phyloP scores from a whole-genome alignment of 306 rosid genomes.

The Rosa multiflora region DNA sequence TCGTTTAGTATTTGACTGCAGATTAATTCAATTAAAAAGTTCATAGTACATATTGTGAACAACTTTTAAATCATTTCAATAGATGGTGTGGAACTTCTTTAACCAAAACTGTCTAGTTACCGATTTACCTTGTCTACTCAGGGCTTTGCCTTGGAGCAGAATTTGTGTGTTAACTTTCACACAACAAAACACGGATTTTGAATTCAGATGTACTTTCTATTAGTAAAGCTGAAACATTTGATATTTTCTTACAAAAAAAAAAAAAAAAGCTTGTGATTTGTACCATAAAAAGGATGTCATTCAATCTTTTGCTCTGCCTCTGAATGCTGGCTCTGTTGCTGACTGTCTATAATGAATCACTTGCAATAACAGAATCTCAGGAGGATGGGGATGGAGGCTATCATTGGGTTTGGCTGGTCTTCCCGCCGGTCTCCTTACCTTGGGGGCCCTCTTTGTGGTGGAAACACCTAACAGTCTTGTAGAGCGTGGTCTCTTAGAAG shows the following conservation, averaged over 20 bases:
- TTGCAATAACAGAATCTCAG: slow-evolving; percentile 47
- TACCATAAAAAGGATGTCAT: neutral
- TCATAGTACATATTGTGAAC: neutral
- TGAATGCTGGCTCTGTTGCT: neutral
- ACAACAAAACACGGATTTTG: neutral
- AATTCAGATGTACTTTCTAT: neutral
- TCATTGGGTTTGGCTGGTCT: slow-evolving; percentile 81
- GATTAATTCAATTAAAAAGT: neutral
- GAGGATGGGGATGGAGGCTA: slow-evolving; percentile 96
- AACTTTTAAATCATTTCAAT: neutral
- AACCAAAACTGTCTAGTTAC: neutral
- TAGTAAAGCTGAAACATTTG: neutral
- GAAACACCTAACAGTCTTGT: slow-evolving; percentile 91
- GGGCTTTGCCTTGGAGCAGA: neutral
- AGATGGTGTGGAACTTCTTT: neutral
- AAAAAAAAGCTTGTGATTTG: neutral
- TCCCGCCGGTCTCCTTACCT: slow-evolving; percentile 67
- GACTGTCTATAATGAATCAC: neutral
- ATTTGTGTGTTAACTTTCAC: neutral
- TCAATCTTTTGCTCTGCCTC: neutral
- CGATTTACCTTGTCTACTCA: neutral
- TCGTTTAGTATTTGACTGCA: neutral
- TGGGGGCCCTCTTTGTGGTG: slow-evolving; percentile 75
- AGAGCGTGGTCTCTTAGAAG: slow-evolving; percentile 73
- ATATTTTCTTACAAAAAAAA: neutral